Base-by-base conservation (phyloP, 768 basidiomycete species). In the Tubosaeta sp. region DNA sequence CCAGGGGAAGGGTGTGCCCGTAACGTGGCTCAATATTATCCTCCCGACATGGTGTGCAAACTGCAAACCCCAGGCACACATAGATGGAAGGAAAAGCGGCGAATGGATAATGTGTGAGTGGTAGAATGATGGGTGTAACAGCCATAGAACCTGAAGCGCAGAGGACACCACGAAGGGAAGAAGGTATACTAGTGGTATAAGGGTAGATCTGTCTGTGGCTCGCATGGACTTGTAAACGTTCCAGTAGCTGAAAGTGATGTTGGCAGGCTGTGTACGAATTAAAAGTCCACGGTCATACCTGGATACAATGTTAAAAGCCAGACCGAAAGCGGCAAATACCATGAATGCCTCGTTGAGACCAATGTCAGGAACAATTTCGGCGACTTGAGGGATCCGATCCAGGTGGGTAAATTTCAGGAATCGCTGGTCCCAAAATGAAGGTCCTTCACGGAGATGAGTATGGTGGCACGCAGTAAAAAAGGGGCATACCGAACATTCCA, bases 1-100 rank as follows among this genome's bases (percentile, higher is more conserved):
- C 64, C 79, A 74, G 0, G 97, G 97, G 75, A 97, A 95, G 5
- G 82, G 73, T 41, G 79, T 74, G 56, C 82, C 83, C 47, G 95
- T 94, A 27, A 97, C 84, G 68, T 98, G 97, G 1, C 94, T 90
- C 43, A 97, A 73, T 62, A 97, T 98, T 77, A 98, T 88, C 58
- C 86, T 75, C 11, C 92, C 92, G 34, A 97, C 95, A 66, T 94
- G 86, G 57, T 91, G 89, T 27, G 88, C 86, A 58, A 91, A 91
- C 68, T 90, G 88, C 48, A 90, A 68, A n/a, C 94, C 95, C 94
- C 95, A 98, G 17, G 89, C 85, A 61, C 84, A 86, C 16, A 95
- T 70, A 75, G 95, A 97, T 4, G 94, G 92, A 11, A 97, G 72
- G 64, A 98, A 85, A 26, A 85, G 77, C 1, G 84, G 74, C 1